Percentiles rank a stretch among this genome's conserved stretches.
Conservation (phyloP, 2,329 filamentous ascomycete genomes). For the Alternaria sp. region DNA sequence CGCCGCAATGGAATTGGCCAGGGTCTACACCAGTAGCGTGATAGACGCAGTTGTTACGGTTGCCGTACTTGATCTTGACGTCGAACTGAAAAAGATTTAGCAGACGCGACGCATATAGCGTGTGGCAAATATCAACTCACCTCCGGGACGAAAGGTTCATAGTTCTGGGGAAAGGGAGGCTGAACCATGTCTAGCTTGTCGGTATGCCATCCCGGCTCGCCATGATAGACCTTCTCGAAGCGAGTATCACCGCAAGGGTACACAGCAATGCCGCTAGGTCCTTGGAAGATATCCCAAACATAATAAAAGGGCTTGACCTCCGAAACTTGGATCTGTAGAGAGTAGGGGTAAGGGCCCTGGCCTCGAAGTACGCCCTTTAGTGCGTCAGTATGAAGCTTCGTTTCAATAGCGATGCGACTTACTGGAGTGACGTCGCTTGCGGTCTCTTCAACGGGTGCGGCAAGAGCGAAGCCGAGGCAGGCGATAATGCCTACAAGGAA, state of each 20-base stretch:
- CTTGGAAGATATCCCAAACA: constrained; percentile 7
- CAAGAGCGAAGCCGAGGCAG: neutral
- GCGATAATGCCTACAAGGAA: neutral
- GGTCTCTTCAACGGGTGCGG: neutral
- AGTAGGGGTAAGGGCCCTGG: constrained; percentile 1
- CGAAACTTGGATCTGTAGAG: neutral
- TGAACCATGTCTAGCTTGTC: neutral
- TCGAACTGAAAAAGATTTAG: neutral
- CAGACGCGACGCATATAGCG: neutral
- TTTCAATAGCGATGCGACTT: neutral
- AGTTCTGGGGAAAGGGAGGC: constrained; percentile 2
- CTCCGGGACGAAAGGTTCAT: neutral
- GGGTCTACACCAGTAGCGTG: neutral
- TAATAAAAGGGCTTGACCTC: neutral
- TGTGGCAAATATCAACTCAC: neutral
- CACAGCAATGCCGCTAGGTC: constrained; percentile 6
- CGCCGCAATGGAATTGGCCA: neutral
- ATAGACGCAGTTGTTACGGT: neutral
- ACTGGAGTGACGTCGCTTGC: neutral
- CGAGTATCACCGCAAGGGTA: constrained; percentile 3
- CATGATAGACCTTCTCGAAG: constrained; percentile 7
- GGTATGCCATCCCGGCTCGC: constrained; percentile 1
- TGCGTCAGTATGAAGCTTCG: neutral
- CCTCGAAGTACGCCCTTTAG: neutral
- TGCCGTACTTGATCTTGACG: neutral